Base-by-base conservation (phyloP, 352 stramenopile species). In the Globisporangium nunn region DNA sequence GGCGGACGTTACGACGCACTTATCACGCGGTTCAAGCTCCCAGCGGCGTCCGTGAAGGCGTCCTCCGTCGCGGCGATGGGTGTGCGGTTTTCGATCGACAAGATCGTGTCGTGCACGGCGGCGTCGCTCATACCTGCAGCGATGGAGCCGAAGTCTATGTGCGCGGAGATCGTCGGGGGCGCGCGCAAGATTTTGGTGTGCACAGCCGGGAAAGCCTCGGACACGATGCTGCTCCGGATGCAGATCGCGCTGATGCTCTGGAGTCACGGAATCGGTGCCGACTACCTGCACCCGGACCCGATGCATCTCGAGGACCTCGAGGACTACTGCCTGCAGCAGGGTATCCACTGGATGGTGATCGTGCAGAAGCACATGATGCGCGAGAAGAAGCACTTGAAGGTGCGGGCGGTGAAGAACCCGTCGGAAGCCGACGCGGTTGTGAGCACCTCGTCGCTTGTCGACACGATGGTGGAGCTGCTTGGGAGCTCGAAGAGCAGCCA, bases 311-410 rank as follows among this genome's bases (percentile, higher is more conserved):
- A 93, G 64, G 81, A 93, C 53, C 53, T 95, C 8, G 85, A 95
- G 58, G 81, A 89, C 37, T 91, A 92, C 44, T 93, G 83, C 47
- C 70, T 78, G 2, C 78, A 88, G 53, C 75, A 89, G 45, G 75
- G 73, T 37, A 81, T 91, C 14, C 71, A 83, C 43, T 92, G 77
- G 70, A 95, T 95, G 83, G 72, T 95, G 11, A 86, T 95, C 46
- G 81, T 95, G 7, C 82, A 89, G 60, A 91, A 85, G 33, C 83
- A 93, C 59, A 63, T 91, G 70, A 84, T 92, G 61, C 66, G 67
- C 46, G 83, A 93, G 46, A 95, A 93, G 68, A 84, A 91, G 43
- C 81, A 91, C 43, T 77, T 95, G 45, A 93, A 93, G 57, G 76
- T 93, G 28, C 81, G 84, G 0, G 63, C 72, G 2, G 79, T 93